phyloP scores from a whole-genome alignment of 2,329 filamentous ascomycete species.

The Fusarium fujikuroi region DNA sequence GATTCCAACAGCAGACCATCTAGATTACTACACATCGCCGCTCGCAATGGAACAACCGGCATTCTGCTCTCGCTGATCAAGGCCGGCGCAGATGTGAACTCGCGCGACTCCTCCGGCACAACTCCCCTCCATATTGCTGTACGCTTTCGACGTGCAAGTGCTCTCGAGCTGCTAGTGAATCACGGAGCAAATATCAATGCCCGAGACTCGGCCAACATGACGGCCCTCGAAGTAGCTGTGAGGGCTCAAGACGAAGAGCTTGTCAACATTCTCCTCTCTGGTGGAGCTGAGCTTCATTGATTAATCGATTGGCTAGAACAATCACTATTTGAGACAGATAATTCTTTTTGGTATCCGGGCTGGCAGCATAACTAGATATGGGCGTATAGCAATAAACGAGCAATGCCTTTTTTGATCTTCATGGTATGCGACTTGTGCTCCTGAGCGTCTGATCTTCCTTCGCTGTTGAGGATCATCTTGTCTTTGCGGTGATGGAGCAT shows the following conservation, averaged over 20 bases:
- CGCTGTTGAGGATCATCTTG: neutral
- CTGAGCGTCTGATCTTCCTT: neutral
- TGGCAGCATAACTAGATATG: neutral
- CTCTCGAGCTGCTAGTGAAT: neutral
- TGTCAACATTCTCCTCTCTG: neutral
- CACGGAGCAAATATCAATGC: neutral
- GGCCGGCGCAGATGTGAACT: neutral
- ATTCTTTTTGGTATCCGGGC: neutral
- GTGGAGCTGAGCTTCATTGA: slow-evolving; percentile 1
- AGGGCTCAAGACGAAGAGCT: slow-evolving; percentile 1
- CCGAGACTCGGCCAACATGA: neutral
- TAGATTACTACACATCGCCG: neutral
- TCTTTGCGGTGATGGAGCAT: neutral
- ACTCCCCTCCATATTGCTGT: neutral
- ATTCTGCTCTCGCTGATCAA: neutral
- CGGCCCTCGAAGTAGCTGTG: neutral
- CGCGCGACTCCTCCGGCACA: neutral
- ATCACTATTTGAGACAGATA: neutral
- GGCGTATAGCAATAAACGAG: neutral
- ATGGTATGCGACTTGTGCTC: neutral
- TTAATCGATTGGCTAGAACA: neutral
- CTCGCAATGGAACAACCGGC: neutral
- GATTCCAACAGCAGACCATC: neutral
- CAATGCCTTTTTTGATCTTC: neutral
- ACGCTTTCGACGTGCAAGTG: neutral